Conservation (phyloP, 306 rosid species). For the Myrica gale region DNA sequence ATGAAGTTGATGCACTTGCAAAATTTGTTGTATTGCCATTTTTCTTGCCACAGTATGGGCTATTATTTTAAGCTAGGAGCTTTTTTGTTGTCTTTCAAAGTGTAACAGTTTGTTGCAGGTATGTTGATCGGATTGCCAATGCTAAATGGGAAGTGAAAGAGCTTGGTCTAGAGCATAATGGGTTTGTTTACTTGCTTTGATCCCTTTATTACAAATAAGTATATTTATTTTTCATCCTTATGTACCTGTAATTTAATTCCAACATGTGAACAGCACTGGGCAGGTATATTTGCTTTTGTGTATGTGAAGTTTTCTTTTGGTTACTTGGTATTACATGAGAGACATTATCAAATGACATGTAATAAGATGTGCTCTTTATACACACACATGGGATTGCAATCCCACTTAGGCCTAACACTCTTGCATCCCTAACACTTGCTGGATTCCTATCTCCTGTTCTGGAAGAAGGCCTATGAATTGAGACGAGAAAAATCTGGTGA, state of each 20-base stretch:
- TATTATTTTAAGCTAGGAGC: background rate
- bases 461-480: background rate
- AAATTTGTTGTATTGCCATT: too few species aligned
- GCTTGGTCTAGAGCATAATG: background rate
- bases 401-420: background rate
- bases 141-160: slow-evolving; percentile 19
- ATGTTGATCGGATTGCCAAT: slow-evolving; percentile 34
- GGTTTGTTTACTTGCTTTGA: slow-evolving; percentile 43
- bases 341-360: background rate
- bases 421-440: background rate
- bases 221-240: slow-evolving; percentile 16
- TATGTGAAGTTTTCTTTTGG: background rate
- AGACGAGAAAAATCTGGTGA: background rate
- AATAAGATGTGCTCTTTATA: background rate
- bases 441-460: background rate
- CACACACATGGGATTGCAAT: background rate
- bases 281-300: slow-evolving; percentile 20
- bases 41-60: background rate
- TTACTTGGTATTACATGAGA: background rate
- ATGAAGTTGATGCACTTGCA: too few species aligned
- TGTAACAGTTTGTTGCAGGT: too few species aligned
- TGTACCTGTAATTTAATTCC: slow-evolving; percentile 9
- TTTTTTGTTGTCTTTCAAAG: too few species aligned
- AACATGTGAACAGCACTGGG: background rate
- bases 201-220: background rate